Percentiles rank a stretch among this genome's conserved stretches.
These are phyloP conservation scores for Neoarthrinium moseri DNA, from an alignment of 2,329 filamentous ascomycete genomes.

Conservation along the genomic window DNA sequence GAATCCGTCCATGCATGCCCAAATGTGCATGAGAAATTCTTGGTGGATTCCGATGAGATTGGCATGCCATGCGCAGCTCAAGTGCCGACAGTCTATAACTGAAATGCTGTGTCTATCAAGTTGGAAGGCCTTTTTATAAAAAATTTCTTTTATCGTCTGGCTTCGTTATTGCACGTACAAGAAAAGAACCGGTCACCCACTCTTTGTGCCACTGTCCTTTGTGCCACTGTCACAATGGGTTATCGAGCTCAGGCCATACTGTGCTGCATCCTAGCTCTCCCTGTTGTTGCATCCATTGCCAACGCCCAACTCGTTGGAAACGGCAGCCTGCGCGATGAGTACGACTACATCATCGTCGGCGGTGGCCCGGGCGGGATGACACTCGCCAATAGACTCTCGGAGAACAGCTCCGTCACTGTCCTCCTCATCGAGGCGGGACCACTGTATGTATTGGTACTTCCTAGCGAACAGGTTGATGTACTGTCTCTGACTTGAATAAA, in stretches of 20 bases:
- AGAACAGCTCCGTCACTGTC: background rate
- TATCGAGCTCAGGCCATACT: background rate
- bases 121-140: background rate
- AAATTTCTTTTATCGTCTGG: background rate
- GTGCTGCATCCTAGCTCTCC: background rate
- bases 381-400: background rate
- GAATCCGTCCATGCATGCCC: background rate
- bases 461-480: no score
- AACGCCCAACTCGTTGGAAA: background rate
- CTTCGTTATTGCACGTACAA: background rate
- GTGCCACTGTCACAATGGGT: background rate
- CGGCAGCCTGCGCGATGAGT: constrained; percentile 32
- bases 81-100: background rate
- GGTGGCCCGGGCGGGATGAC: background rate
- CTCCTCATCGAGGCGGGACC: constrained; percentile 38
- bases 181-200: background rate
- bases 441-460: constrained; percentile 31
- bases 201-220: no score
- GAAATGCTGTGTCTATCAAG: background rate
- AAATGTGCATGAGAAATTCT: background rate
- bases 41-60: background rate
- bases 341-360: constrained; percentile 25
- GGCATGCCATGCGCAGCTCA: background rate
- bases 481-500: background rate
- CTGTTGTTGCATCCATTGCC: background rate